Evolutionary conservation across 2,329 filamentous ascomycete genomes (phyloP), one percentile per base, ranked within the genome.

Genomic region (Lecanicillium sp.): DNA sequence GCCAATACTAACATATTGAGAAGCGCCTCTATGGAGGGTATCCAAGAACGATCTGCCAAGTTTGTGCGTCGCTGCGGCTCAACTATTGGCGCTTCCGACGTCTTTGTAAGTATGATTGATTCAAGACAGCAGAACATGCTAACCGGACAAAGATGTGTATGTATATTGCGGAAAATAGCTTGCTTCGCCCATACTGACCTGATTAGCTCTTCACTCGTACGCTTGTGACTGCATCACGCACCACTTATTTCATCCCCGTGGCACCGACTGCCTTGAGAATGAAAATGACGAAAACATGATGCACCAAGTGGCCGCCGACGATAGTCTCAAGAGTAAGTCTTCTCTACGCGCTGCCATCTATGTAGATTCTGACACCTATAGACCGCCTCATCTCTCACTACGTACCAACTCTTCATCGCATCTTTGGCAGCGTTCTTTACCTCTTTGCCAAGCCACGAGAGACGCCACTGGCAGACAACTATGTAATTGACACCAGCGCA

Each of bases 211-310:
- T 2, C 83, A 87, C 53, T 75, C 82, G 21, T 87, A 83, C 59
- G 83, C 83, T 1, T 79, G 85, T 45, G 83, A 87, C 58, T 84
- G 83, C 55, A 75, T 81, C 23, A 83, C 81, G 1, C 79, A 84
- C 56, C 81, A 85, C 54, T 70, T 87, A n/a, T 84, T 87, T 58
- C 79, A 83, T 47, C 81, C 82, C 0, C 72, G 79, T 49, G 83
- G 82, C 2, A 77, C 79, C 2, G 70, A 81, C 51, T 83, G 81
- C 8, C 68, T 86, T 2, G 68, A 74, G 24, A 65, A 72, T 15
- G 55, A 66, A 26, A 60, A 72, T n/a, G 80, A 86, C 48, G 75
- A 80, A 52, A 70, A 75, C 12, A 76, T 87, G 62, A 85, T 87
- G 83, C 73, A 79, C 48, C 79, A 87, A 57, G 72, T 86, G 3